These are phyloP conservation scores for Hymenoscyphus fraxineus DNA, from an alignment of 2,329 filamentous ascomycete species.

Conservation along the genomic window DNA sequence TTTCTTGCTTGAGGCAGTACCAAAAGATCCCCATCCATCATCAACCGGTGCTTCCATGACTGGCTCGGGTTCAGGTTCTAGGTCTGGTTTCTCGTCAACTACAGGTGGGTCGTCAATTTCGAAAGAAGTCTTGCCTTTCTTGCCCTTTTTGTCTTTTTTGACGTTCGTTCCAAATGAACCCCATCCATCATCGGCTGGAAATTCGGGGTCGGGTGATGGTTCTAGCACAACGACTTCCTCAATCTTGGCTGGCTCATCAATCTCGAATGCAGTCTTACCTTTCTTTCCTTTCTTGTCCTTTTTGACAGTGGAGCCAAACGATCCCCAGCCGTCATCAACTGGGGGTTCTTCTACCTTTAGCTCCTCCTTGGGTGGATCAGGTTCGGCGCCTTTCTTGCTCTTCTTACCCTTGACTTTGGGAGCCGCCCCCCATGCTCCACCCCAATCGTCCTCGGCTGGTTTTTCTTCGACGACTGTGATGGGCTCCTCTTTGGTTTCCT, in stretches of 20 bases:
- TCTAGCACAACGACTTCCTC: constrained; percentile 16
- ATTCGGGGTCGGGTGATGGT: constrained; percentile 20
- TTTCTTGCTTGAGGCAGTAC: not conserved
- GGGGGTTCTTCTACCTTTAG: constrained; percentile 26
- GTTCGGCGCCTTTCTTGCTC: constrained; percentile 29
- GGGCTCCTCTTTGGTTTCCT: constrained; percentile 28
- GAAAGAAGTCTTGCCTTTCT: constrained; percentile 27
- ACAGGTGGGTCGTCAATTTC: constrained; percentile 21
- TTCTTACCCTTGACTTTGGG: constrained; percentile 49
- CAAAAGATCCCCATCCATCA: constrained; percentile 18
- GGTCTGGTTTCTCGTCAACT: constrained; percentile 7
- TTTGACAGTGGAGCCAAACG: constrained; percentile 18
- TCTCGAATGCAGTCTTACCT: constrained; percentile 21
- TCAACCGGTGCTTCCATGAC: constrained; percentile 32
- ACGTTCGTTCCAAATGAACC: constrained; percentile 23
- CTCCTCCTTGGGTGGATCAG: constrained; percentile 31
- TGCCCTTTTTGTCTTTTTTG: constrained; percentile 41
- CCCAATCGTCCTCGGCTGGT: constrained; percentile 44
- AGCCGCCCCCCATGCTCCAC: constrained; percentile 42
- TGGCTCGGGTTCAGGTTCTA: constrained; percentile 23
- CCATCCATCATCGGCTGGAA: constrained; percentile 27
- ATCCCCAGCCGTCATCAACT: constrained; percentile 22
- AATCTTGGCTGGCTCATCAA: constrained; percentile 27
- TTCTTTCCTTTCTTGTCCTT: constrained; percentile 45
- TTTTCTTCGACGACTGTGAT: constrained; percentile 27